Conservation (phyloP, 1,139 yeast species). For the Magnusiomyces fungicola region DNA sequence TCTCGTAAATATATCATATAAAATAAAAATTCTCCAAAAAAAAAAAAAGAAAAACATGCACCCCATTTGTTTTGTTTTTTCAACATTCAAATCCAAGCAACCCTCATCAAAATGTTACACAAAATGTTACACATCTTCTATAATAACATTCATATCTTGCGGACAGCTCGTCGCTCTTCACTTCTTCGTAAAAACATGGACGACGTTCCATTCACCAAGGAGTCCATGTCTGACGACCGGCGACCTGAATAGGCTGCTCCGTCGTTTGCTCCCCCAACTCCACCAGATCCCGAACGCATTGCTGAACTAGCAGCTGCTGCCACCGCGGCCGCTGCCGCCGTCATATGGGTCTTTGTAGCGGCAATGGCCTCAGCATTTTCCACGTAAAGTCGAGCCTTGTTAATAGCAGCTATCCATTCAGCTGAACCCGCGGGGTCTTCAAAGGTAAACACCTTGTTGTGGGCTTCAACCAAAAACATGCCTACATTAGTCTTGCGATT, state of each 20-base stretch:
- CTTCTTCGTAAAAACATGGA: conserved; percentile 1
- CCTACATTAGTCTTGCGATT: conserved; percentile 27
- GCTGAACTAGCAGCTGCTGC: conserved; percentile 29
- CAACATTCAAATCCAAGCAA: too few relatives aligned
- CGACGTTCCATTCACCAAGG: neutral
- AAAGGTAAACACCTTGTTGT: conserved; percentile 31
- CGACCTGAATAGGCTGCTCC: neutral
- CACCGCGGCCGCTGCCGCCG: conserved; percentile 32
- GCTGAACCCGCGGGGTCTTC: conserved; percentile 30
- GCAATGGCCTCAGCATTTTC: conserved; percentile 20
- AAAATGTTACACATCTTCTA: too few relatives aligned
- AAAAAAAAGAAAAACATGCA: too few relatives aligned
- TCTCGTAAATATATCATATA: too few relatives aligned
- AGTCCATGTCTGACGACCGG: conserved; percentile 2
- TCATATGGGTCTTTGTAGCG: conserved; percentile 18
- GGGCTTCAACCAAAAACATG: conserved; percentile 30
- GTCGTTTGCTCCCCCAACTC: neutral
- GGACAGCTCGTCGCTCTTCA: too few relatives aligned
- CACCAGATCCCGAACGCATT: neutral
- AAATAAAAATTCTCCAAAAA: too few relatives aligned
- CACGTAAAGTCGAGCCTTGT: conserved; percentile 25
- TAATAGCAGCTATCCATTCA: conserved; percentile 32
- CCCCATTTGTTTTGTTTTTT: too few relatives aligned
- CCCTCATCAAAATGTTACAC: too few relatives aligned
- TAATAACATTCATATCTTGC: too few relatives aligned